Percentiles rank a stretch among this genome's conserved stretches.
Evolutionary conservation across 2,329 filamentous ascomycete genomes (phyloP).

Genomic region (Xylaria sp.): DNA sequence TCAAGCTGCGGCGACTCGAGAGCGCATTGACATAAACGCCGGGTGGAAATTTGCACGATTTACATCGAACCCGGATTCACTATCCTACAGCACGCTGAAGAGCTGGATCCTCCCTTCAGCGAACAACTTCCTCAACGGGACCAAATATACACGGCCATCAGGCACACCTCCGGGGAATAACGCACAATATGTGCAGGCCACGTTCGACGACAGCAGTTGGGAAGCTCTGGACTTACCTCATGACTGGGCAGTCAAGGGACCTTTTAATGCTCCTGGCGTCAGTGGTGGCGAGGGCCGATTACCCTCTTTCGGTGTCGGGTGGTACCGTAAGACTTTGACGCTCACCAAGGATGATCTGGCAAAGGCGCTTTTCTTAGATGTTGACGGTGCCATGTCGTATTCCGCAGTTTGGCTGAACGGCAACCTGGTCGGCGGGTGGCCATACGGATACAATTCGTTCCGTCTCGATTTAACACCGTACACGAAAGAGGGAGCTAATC

Average conservation of each 20-base stretch:
- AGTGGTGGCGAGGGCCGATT: constrained; percentile 50
- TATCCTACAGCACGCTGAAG: constrained; percentile 43
- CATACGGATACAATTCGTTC: constrained; percentile 57
- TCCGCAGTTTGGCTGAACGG: constrained; percentile 59
- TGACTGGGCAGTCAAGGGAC: constrained; percentile 52
- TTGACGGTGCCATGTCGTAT: constrained; percentile 60
- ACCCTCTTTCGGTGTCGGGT: constrained; percentile 56
- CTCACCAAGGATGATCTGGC: constrained; percentile 24
- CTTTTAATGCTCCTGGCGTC: constrained; percentile 44
- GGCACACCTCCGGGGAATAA: constrained; percentile 35
- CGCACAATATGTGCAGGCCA: constrained; percentile 37
- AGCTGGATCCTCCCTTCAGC: constrained; percentile 43
- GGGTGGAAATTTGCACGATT: constrained; percentile 46
- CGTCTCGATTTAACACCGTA: constrained; percentile 56
- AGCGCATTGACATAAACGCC: constrained; percentile 43
- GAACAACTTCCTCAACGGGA: constrained; percentile 40
- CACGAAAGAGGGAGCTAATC: constrained; percentile 45
- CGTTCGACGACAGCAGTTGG: constrained; percentile 44
- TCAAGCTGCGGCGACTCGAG: constrained; percentile 29
- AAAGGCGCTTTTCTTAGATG: constrained; percentile 35
- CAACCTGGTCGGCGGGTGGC: constrained; percentile 56
- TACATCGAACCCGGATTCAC: constrained; percentile 41
- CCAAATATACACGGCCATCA: constrained; percentile 34
- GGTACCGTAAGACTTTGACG: constrained; percentile 54
- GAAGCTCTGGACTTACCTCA: constrained; percentile 48